phyloP scores from a whole-genome alignment of 2,329 filamentous ascomycete species.

The Berkeleyomyces basicola region DNA sequence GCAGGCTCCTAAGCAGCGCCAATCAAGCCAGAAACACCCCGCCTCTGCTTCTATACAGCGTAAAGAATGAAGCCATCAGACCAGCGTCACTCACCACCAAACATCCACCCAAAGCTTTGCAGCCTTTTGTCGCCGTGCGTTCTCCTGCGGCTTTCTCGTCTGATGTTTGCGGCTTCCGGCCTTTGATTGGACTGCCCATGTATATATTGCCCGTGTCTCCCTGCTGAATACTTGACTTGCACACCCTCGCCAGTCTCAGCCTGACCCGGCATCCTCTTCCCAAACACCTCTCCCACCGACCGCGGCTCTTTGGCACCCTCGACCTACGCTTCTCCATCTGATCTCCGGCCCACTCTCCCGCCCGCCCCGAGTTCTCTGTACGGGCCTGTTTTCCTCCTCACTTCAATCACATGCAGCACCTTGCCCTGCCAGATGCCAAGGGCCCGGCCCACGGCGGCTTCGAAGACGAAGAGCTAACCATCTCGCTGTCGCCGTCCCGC shows the following conservation, averaged over 20 bases:
- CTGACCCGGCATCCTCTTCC: too few species aligned
- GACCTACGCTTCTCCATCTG: too few species aligned
- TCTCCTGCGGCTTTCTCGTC: neutral
- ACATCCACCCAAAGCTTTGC: neutral
- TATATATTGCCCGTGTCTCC: neutral
- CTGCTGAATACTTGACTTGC: neutral
- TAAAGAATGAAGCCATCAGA: neutral
- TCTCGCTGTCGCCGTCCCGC: constrained; percentile 51
- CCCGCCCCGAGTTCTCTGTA: too few species aligned
- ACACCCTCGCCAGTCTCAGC: neutral
- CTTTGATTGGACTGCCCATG: neutral
- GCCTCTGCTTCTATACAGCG: too few species aligned
- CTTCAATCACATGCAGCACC: constrained; percentile 6
- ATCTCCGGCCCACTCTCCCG: too few species aligned
- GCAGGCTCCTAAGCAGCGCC: too few species aligned
- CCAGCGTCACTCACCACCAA: neutral
- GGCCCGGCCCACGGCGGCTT: constrained; percentile 26
- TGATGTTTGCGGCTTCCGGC: neutral
- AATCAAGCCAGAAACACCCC: too few species aligned
- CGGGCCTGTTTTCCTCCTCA: neutral
- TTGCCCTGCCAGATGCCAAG: constrained; percentile 8
- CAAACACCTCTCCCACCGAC: too few species aligned
- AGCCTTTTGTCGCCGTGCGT: neutral
- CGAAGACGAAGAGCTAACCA: constrained; percentile 71
- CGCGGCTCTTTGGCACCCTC: too few species aligned